phyloP scores from a whole-genome alignment of 805 yeast species.

The Alloascoidea africana region DNA sequence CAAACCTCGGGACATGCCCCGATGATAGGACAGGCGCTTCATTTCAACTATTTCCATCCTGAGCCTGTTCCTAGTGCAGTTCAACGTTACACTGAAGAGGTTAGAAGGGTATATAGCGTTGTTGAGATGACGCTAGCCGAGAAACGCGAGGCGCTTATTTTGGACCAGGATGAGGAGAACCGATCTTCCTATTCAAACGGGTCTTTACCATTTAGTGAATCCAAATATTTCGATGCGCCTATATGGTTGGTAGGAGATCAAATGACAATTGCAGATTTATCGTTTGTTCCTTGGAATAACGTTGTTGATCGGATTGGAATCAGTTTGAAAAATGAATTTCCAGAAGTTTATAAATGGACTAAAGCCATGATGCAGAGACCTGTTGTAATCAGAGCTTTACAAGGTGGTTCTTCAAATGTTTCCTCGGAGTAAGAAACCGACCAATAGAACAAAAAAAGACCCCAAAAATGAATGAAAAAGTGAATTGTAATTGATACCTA shows the following conservation, averaged over 20 bases:
- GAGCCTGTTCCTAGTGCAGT: constrained; percentile 79
- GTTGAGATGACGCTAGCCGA: constrained; percentile 92
- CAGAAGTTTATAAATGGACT: constrained; percentile 86
- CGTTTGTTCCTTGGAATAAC: constrained; percentile 94
- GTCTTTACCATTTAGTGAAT: constrained; percentile 72
- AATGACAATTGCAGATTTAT: constrained; percentile 74
- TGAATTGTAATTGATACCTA: no score
- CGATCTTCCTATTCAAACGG: constrained; percentile 83
- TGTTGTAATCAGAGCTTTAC: neutral
- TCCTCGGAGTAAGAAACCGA: no score
- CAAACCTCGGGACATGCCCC: constrained; percentile 97
- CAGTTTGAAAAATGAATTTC: constrained; percentile 73
- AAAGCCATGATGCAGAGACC: constrained; percentile 80
- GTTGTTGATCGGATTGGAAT: constrained; percentile 90
- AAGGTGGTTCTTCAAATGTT: no score
- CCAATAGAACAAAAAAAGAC: no score
- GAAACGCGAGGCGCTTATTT: constrained; percentile 73
- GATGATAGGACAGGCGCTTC: constrained; percentile 96
- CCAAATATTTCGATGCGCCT: constrained; percentile 80
- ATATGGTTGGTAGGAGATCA: constrained; percentile 90
- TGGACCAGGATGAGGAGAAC: constrained; percentile 80
- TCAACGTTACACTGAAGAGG: constrained; percentile 84
- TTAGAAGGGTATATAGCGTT: constrained; percentile 84
- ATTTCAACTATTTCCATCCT: constrained; percentile 82
- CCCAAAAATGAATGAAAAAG: no score